Evolutionary conservation across 495 filamentous ascomycete species (phyloP).

Genomic region (Talaromyces adpressus): DNA sequence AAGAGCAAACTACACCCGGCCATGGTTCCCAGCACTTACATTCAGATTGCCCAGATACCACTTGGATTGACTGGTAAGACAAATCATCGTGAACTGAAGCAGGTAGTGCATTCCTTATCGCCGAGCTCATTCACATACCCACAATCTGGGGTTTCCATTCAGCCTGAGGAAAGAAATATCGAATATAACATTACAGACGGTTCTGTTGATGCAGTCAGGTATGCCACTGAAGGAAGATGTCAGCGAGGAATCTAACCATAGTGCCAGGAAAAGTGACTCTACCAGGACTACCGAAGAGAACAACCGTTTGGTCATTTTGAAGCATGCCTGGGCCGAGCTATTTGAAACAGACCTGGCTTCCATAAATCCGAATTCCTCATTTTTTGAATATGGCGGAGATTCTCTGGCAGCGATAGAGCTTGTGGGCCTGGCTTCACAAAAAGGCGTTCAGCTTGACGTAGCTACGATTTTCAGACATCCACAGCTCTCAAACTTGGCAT

Average conservation of each 20-base stretch:
- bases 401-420: slow-evolving; percentile 48
- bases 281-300: too few relatives aligned
- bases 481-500: slow-evolving; percentile 13
- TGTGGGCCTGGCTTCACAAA: slow-evolving; percentile 17
- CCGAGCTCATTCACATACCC: slow-evolving; percentile 9
- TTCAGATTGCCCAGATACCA: slow-evolving; percentile 28
- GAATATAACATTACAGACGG: too few relatives aligned
- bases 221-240: too few relatives aligned
- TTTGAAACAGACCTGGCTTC: too few relatives aligned
- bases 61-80: slow-evolving; percentile 28
- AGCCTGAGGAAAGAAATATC: too few relatives aligned
- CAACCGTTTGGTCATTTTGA: too few relatives aligned
- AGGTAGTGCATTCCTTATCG: neutral
- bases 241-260: too few relatives aligned
- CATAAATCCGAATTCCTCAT: slow-evolving; percentile 10
- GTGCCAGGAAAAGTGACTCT: too few relatives aligned
- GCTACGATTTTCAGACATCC: slow-evolving; percentile 14
- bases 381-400: slow-evolving; percentile 48
- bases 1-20: neutral
- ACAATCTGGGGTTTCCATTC: too few relatives aligned
- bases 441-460: slow-evolving; percentile 14
- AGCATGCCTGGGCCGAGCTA: too few relatives aligned
- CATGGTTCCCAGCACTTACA: slow-evolving; percentile 31
- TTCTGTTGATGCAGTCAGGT: too few relatives aligned
- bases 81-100: slow-evolving; percentile 15